Evolutionary conservation across 2,329 filamentous ascomycete genomes (phyloP).

Genomic region (Alternaria burnsii): DNA sequence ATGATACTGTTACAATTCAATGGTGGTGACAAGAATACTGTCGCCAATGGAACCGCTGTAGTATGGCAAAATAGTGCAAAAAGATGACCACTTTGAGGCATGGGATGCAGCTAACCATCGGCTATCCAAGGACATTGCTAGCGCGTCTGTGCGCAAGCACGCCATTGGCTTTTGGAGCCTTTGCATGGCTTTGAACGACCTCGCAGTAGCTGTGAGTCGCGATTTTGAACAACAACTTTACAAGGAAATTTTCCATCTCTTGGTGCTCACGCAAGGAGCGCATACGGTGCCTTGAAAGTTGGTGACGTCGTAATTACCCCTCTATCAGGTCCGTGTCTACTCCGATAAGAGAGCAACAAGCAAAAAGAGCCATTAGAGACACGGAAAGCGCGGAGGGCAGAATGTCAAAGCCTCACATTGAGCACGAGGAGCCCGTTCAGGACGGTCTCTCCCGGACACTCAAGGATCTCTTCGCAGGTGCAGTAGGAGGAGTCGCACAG

Average conservation of each 20-base stretch:
- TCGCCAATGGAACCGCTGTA: not conserved
- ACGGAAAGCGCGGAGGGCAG: conserved; percentile 11
- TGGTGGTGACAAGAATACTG: not conserved
- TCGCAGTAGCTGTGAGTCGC: conserved; percentile 1
- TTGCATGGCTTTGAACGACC: not conserved
- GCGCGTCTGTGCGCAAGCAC: conserved; percentile 34
- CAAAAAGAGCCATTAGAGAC: conserved; percentile 1
- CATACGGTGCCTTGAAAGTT: not conserved
- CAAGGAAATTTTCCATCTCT: not conserved
- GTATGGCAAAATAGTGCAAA: conserved; percentile 12
- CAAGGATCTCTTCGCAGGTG: conserved; percentile 78
- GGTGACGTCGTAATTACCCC: conserved; percentile 13
- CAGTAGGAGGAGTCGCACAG: conserved; percentile 82
- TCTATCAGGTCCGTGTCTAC: conserved; percentile 18
- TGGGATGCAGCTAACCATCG: conserved; percentile 20
- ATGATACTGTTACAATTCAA: not conserved
- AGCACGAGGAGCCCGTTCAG: conserved; percentile 47
- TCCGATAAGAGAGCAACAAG: conserved; percentile 16
- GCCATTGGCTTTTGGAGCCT: conserved; percentile 25
- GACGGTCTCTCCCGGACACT: conserved; percentile 58
- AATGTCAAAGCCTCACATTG: conserved; percentile 49
- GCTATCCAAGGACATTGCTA: conserved; percentile 22
- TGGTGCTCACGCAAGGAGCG: not conserved
- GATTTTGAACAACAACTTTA: not conserved
- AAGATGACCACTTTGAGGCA: conserved; percentile 23